Percentiles rank a stretch among this genome's conserved stretches.
phyloP scores from a whole-genome alignment of 805 yeast species.

The Saccharomycopsis sp. region DNA sequence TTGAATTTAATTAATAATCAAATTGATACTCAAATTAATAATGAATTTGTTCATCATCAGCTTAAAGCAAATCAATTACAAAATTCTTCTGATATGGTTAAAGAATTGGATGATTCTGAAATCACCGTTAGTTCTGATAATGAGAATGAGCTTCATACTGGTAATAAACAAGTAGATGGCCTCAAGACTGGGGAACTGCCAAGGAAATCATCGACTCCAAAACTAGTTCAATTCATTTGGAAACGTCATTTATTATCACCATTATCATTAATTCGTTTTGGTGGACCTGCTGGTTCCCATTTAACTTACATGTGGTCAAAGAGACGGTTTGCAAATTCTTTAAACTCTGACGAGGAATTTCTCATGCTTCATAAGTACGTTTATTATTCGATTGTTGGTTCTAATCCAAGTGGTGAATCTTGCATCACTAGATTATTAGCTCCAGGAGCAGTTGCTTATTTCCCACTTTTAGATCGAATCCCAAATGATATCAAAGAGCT shows the following conservation, averaged over 20 bases:
- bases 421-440: constrained; percentile 54
- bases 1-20: constrained; percentile 4
- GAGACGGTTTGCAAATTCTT: constrained; percentile 33
- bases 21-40: constrained; percentile 1
- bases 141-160: constrained; percentile 14
- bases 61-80: background rate
- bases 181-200: constrained; percentile 13
- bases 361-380: constrained; percentile 47
- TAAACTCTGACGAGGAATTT: constrained; percentile 26
- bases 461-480: constrained; percentile 50
- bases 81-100: constrained; percentile 1
- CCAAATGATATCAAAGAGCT: constrained; percentile 29
- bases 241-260: constrained; percentile 45
- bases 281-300: constrained; percentile 50
- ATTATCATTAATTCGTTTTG: constrained; percentile 39
- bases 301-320: constrained; percentile 49
- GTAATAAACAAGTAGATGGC: constrained; percentile 1
- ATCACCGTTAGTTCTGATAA: constrained; percentile 5
- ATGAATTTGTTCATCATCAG: constrained; percentile 1
- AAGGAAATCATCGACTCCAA: constrained; percentile 1
- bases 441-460: constrained; percentile 49
- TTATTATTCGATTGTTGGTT: constrained; percentile 42
- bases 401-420: constrained; percentile 57
- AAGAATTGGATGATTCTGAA: constrained; percentile 1
- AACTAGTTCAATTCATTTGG: constrained; percentile 36